Conservation (phyloP, 257 asterid species). For the Solanum clarkiae region DNA sequence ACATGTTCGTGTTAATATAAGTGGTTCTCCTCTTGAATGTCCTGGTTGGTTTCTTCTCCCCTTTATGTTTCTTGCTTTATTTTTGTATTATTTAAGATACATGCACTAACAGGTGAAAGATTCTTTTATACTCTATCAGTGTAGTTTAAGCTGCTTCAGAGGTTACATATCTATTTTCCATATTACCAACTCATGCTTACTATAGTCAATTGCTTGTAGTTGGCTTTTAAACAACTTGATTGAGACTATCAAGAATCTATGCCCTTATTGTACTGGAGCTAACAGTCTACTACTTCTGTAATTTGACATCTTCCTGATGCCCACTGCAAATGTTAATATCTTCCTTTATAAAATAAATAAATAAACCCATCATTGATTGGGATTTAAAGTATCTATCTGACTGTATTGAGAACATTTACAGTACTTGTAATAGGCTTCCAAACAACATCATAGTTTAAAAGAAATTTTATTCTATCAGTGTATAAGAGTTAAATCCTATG, state of each 20-base stretch:
- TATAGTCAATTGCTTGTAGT: not conserved
- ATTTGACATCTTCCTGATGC: not conserved
- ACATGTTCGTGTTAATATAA: constrained; percentile 66
- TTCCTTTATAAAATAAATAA: not conserved
- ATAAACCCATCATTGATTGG: not conserved
- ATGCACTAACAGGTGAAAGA: not conserved
- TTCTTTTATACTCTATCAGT: not conserved
- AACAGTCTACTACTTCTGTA: not conserved
- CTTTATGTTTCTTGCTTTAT: not conserved
- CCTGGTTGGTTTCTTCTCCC: constrained; percentile 41
- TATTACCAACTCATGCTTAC: not conserved
- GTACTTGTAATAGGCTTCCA: not conserved
- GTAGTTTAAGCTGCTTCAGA: not conserved
- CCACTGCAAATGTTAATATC: not conserved
- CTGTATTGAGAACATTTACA: not conserved
- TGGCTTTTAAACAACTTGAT: not conserved
- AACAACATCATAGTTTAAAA: not conserved
- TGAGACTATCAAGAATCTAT: not conserved
- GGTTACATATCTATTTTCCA: not conserved
- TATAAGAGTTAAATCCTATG: not conserved
- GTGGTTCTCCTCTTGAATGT: constrained; percentile 95
- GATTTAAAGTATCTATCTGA: not conserved
- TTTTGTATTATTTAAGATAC: not conserved
- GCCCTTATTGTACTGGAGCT: not conserved
- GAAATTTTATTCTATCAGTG: not conserved